Conservation (phyloP, 78 protist genomes). For the Pigoraptor vietnamica region DNA sequence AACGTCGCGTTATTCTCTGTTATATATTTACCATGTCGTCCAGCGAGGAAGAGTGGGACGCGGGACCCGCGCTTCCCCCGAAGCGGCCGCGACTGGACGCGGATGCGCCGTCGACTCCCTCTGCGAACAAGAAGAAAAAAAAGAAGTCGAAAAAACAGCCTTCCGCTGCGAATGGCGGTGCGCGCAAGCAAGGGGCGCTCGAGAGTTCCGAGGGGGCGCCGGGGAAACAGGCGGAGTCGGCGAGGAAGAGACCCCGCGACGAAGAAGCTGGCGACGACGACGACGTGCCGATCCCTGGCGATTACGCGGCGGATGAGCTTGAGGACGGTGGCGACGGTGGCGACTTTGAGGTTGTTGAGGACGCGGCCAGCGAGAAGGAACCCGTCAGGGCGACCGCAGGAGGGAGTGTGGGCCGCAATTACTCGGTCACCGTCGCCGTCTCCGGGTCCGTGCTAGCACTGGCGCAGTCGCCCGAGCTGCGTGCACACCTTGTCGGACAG, state of each 20-base stretch:
- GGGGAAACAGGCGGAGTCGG: too few species aligned
- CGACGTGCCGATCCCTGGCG: not conserved
- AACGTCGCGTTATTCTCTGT: too few species aligned
- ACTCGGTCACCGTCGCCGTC: conserved; percentile 47
- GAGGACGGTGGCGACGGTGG: too few species aligned
- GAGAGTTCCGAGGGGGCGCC: too few species aligned
- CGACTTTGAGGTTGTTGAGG: not conserved
- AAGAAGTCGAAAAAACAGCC: not conserved
- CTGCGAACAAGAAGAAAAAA: not conserved
- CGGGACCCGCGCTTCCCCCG: not conserved
- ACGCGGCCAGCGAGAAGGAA: not conserved
- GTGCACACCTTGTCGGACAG: conserved; percentile 49
- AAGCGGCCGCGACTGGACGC: not conserved
- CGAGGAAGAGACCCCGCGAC: too few species aligned
- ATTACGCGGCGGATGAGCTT: not conserved
- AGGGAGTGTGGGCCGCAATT: not conserved
- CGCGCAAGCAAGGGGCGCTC: too few species aligned
- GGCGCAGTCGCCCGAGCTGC: conserved; percentile 58
- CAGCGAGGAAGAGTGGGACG: not conserved
- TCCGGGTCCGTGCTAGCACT: conserved; percentile 63
- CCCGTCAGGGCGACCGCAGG: not conserved
- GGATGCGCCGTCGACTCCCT: not conserved
- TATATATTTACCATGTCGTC: too few species aligned
- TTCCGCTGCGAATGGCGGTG: too few species aligned
- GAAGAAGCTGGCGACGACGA: not conserved